A percentile compares a stretch with the other conserved stretches of the same genome.
These are phyloP conservation scores for Cercospora zeae-maydis DNA, from an alignment of 2,329 filamentous ascomycete genomes.

Conservation along the genomic window DNA sequence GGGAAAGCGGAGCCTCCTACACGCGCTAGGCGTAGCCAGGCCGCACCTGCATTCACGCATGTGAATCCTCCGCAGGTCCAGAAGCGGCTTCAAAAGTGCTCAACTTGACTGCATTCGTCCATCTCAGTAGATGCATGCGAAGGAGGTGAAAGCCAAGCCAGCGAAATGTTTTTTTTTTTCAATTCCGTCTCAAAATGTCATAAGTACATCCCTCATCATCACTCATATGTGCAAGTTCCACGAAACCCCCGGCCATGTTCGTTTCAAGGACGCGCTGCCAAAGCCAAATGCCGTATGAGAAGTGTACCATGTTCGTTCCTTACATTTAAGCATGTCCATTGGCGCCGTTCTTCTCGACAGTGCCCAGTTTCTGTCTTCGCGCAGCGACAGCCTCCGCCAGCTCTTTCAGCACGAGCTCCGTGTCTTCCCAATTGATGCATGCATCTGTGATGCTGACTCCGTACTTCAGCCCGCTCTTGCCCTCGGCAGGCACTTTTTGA, in stretches of 20 bases:
- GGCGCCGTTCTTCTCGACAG: conserved; percentile 30
- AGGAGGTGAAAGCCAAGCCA: neutral
- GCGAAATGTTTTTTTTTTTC: neutral
- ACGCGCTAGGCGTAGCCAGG: too few relatives aligned
- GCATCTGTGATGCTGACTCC: conserved; percentile 97
- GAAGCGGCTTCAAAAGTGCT: too few relatives aligned
- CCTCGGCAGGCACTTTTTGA: conserved; percentile 88
- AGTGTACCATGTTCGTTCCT: neutral
- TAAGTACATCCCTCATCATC: neutral
- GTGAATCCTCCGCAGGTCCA: too few relatives aligned
- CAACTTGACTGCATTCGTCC: too few relatives aligned
- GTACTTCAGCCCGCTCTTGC: conserved; percentile 79
- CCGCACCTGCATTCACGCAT: too few relatives aligned
- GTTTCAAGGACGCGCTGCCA: neutral
- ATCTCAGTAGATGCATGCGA: neutral
- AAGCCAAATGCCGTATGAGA: neutral
- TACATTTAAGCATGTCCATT: conserved; percentile 22
- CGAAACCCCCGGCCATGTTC: neutral
- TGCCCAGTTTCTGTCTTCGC: conserved; percentile 55
- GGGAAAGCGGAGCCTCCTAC: neutral
- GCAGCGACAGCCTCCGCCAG: conserved; percentile 78
- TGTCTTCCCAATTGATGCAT: conserved; percentile 93
- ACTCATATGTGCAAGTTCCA: neutral
- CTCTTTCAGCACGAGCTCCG: conserved; percentile 69
- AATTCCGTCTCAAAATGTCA: neutral